Evolutionary conservation across 1,284 basidiomycete genomes (phyloP).

Genomic region (Ceratobasidium sp.): DNA sequence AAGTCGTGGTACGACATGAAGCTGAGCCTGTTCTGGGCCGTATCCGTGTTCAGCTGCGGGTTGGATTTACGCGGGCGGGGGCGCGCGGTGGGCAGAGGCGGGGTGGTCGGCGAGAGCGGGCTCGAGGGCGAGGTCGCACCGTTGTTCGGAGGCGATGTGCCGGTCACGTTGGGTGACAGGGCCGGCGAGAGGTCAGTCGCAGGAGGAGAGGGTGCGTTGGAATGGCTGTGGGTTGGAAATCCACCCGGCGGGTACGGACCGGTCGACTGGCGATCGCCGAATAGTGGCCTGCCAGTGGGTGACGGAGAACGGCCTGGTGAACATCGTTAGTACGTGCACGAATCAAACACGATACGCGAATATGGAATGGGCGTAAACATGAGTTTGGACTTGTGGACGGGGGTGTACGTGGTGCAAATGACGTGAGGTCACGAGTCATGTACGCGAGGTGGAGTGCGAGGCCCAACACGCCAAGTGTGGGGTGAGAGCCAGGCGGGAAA

Average conservation of each 20-base stretch:
- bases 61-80: conserved; percentile 27
- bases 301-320: conserved; percentile 17
- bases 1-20: conserved; percentile 41
- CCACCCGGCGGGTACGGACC: conserved; percentile 9
- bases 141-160: neutral
- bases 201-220: conserved; percentile 1
- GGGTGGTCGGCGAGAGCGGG: conserved; percentile 4
- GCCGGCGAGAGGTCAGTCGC: conserved; percentile 2
- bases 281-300: conserved; percentile 4
- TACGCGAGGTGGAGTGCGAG: neutral
- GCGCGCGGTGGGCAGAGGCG: conserved; percentile 9
- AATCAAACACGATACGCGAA: neutral
- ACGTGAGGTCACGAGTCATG: neutral
- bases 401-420: neutral
- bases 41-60: conserved; percentile 21
- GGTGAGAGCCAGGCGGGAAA: neutral
- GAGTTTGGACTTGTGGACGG: too few species aligned
- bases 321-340: neutral
- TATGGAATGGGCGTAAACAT: too few species aligned
- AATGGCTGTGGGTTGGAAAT: neutral
- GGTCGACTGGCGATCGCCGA: conserved; percentile 12
- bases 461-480: neutral
- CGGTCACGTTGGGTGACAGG: neutral
- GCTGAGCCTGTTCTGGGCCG: conserved; percentile 32
- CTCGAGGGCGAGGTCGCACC: neutral